phyloP scores from a whole-genome alignment of 768 basidiomycete species.

The Hemileccinum rubropunctum region DNA sequence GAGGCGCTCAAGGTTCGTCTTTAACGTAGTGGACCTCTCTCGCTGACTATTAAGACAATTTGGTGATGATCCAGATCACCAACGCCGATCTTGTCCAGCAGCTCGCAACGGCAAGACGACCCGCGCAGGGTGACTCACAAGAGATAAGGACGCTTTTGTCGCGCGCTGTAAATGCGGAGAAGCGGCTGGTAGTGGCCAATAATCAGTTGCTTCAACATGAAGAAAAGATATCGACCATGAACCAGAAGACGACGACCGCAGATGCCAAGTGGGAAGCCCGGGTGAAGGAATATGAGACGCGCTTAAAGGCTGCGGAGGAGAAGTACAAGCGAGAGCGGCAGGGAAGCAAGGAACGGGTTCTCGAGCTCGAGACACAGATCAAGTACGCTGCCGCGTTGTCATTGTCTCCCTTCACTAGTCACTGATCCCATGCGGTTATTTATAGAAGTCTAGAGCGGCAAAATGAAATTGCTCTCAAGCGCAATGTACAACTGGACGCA shows the following conservation, averaged over 20 bases:
- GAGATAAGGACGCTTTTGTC: conserved; percentile 70
- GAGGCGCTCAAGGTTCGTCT: conserved; percentile 73
- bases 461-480: conserved; percentile 73
- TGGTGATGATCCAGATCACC: conserved; percentile 46
- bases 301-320: conserved; percentile 83
- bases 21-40: background rate
- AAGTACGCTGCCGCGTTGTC: conserved; percentile 54
- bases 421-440: background rate
- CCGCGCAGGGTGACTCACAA: conserved; percentile 57
- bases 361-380: conserved; percentile 67
- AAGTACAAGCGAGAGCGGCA: conserved; percentile 91
- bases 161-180: conserved; percentile 81
- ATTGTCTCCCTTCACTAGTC: conserved; percentile 11
- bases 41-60: background rate
- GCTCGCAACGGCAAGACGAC: conserved; percentile 58
- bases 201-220: conserved; percentile 84
- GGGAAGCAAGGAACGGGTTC: conserved; percentile 83
- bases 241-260: conserved; percentile 65
- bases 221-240: conserved; percentile 75
- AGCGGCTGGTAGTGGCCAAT: conserved; percentile 78
- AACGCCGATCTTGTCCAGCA: conserved; percentile 75
- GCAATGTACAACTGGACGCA: conserved; percentile 41
- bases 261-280: conserved; percentile 93
- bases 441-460: conserved; percentile 72
- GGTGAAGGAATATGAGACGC: conserved; percentile 88